Evolutionary conservation across 2,329 filamentous ascomycete species (phyloP), one percentile per base, ranked within the genome.

Genomic region (Colletotrichum sp.): DNA sequence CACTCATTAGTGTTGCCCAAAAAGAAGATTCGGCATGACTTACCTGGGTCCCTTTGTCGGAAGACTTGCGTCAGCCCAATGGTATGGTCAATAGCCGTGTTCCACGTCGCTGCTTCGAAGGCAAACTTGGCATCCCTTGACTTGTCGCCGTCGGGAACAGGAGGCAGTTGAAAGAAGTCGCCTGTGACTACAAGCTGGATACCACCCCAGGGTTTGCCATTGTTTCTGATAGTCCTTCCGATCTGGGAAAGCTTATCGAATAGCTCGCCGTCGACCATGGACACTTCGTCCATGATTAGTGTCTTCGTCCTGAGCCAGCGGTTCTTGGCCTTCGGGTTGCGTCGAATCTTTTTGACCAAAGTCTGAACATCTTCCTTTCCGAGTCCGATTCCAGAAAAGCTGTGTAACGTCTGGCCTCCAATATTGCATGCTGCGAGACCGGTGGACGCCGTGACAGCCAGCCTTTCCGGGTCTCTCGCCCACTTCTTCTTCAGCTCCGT

Each of bases 401-500:
- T 98, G 85, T 99, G 97, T 18, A 99, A 88, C 0, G 97, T 99
- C 70, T 98, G 95, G 80, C 97, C 97, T 43, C 96, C 96, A 77
- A 99, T 96, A 80, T 99, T 98, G 86, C 96, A 98, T 24, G 97
- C 97, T 65, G 97, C 97, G 69, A 99, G 89, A 62, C 97, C 97
- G 0, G 97, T 99, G 1, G 97, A 99, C 9, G 97, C 97, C 2
- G 97, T 98, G 30, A 99, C 94, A 7, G 96, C 96, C 58, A 99
- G 91, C 72, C 95, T 91, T 82, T 98, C 97, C 1, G 94, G 92
- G 78, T 98, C 95, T 66, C 91, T 90, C 5, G 85, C 87, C 83
- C 94, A 94, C 81, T 97, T 98, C 77, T 91, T 91, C 76, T 94
- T 94, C 66, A 99, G 83, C 6, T 94, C 92, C 7, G 91, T 87